Percentiles rank a stretch among this genome's conserved stretches.
Evolutionary conservation across 495 filamentous ascomycete genomes (phyloP).

Genomic region (Neurospora hispaniola): DNA sequence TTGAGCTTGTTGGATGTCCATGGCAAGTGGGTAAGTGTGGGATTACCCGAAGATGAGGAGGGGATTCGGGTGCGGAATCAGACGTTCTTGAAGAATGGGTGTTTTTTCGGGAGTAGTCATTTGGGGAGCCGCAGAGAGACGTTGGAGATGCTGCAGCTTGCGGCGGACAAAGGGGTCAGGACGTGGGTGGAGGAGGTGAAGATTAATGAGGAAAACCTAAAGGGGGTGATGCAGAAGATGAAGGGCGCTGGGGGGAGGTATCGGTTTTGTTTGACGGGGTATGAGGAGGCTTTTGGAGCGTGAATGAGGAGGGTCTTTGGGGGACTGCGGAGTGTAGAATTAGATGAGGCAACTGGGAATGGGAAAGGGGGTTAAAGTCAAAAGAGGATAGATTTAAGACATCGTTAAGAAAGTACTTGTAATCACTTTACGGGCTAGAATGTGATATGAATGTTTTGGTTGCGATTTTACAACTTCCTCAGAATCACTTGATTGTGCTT

Average conservation of each 20-base stretch:
- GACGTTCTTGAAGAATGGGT: conserved; percentile 65
- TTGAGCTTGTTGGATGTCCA: conserved; percentile 73
- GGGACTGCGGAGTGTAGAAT: too few species aligned
- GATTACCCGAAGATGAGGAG: conserved; percentile 74
- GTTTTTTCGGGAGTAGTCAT: conserved; percentile 71
- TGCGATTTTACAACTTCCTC: too few species aligned
- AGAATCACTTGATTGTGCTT: too few species aligned
- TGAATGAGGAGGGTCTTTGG: too few species aligned
- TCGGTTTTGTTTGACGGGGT: conserved; percentile 37
- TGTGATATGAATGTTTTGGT: too few species aligned
- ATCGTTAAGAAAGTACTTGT: too few species aligned
- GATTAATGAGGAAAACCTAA: conserved; percentile 59
- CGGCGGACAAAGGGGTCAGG: conserved; percentile 69
- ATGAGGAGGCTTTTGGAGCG: conserved; percentile 32
- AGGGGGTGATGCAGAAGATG: conserved; percentile 55
- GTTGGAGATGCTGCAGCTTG: conserved; percentile 71
- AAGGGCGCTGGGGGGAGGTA: conserved; percentile 59
- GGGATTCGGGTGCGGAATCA: conserved; percentile 64
- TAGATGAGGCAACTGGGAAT: too few species aligned
- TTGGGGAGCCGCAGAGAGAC: conserved; percentile 74
- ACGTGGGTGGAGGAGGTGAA: conserved; percentile 71
- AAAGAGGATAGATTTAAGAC: too few species aligned
- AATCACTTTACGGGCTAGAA: too few species aligned
- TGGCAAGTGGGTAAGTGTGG: conserved; percentile 72
- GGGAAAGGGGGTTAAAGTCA: too few species aligned